Percentiles rank a stretch among this genome's conserved stretches.
phyloP scores from a whole-genome alignment of 345 rosid genomes.

The Laguncularia racemosa region DNA sequence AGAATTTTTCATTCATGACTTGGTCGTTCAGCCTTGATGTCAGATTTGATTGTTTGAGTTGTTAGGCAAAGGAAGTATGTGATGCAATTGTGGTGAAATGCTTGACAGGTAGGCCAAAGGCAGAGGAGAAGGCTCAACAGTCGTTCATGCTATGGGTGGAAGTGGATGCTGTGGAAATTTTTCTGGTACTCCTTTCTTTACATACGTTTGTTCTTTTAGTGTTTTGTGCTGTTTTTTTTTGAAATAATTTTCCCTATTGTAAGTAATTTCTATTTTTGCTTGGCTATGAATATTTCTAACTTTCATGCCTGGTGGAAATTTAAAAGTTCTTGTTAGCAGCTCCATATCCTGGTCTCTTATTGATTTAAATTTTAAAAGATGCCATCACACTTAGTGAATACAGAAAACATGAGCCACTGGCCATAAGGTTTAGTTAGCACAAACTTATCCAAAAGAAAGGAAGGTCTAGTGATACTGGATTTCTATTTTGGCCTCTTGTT shows the following conservation, averaged over 20 bases:
- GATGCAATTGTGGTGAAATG: constrained; percentile 93
- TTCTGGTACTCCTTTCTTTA: constrained; percentile 39
- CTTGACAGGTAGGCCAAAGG: constrained; percentile 87
- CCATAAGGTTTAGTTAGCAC: too few relatives aligned
- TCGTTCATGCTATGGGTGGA: constrained; percentile 96
- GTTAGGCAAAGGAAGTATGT: constrained; percentile 75
- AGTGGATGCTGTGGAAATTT: constrained; percentile 88
- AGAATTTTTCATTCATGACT: constrained; percentile 1
- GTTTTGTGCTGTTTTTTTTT: not conserved
- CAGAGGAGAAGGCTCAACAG: constrained; percentile 92
- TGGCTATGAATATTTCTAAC: too few relatives aligned
- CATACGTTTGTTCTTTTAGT: not conserved
- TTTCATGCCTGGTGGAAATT: too few relatives aligned
- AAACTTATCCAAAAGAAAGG: too few relatives aligned
- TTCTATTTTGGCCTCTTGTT: too few relatives aligned
- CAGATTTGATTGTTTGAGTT: constrained; percentile 3
- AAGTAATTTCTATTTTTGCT: too few relatives aligned
- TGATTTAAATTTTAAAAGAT: too few relatives aligned
- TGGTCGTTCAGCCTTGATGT: constrained; percentile 12
- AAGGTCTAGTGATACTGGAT: too few relatives aligned
- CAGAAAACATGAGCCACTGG: too few relatives aligned
- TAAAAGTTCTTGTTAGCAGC: too few relatives aligned
- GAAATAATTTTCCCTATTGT: not conserved
- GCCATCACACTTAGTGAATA: too few relatives aligned
- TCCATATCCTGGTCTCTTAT: too few relatives aligned